Evolutionary conservation across 2,329 filamentous ascomycete genomes (phyloP).

Genomic region (Fusarium duplospermum): DNA sequence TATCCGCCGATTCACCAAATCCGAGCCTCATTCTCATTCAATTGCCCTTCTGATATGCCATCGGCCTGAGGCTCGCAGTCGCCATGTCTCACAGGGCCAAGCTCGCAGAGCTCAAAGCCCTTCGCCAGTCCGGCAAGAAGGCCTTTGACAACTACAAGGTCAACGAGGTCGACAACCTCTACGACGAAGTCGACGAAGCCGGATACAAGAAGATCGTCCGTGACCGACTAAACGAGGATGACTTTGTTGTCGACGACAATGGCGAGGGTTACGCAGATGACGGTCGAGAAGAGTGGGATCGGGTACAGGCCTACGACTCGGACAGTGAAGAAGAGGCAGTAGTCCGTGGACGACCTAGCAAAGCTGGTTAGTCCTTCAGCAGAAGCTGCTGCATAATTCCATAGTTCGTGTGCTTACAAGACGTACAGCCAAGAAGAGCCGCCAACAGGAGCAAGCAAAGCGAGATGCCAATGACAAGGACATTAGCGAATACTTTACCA

Average conservation of each 20-base stretch:
- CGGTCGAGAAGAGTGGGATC: conserved; percentile 93
- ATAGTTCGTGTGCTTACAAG: neutral
- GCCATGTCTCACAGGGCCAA: conserved; percentile 60
- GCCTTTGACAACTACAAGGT: conserved; percentile 88
- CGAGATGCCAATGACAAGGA: conserved; percentile 89
- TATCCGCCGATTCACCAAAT: neutral
- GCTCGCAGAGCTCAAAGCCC: conserved; percentile 83
- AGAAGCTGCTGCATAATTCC: neutral
- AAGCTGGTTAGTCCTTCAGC: conserved; percentile 58
- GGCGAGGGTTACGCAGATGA: conserved; percentile 97
- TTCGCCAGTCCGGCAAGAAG: conserved; percentile 91
- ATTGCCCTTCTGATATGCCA: conserved; percentile 34
- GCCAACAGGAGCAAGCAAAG: conserved; percentile 86
- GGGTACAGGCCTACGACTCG: conserved; percentile 74
- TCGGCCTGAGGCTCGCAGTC: conserved; percentile 30
- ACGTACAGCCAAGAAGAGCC: conserved; percentile 80
- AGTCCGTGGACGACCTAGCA: conserved; percentile 60
- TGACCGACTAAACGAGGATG: conserved; percentile 88
- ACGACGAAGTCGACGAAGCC: conserved; percentile 97
- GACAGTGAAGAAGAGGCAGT: conserved; percentile 72
- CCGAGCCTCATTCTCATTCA: neutral
- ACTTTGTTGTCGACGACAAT: conserved; percentile 99
- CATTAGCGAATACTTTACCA: conserved; percentile 91
- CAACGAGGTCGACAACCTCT: conserved; percentile 84
- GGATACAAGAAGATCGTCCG: conserved; percentile 97